Evolutionary conservation across 2,329 filamentous ascomycete species (phyloP).

Genomic region (Xylariomycetidae sp.): DNA sequence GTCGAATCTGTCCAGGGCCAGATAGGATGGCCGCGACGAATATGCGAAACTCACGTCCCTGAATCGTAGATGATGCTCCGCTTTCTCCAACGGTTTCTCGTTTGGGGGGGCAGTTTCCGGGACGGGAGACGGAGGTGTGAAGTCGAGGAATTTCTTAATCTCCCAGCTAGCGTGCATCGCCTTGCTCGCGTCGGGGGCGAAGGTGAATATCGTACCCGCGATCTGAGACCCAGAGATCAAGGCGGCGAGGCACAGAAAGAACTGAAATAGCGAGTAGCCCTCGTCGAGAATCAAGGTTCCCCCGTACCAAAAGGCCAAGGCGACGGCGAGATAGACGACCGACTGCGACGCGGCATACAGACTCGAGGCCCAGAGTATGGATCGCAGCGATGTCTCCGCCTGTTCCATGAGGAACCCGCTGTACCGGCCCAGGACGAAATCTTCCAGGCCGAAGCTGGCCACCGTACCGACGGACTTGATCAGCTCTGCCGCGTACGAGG

Average conservation of each 20-base stretch:
- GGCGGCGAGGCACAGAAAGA: constrained; percentile 55
- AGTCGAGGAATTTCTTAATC: constrained; percentile 21
- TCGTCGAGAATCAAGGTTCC: constrained; percentile 46
- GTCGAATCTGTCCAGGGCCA: constrained; percentile 48
- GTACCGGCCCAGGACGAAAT: background rate
- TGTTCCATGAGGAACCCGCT: constrained; percentile 2
- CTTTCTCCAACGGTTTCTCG: background rate
- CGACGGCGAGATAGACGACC: constrained; percentile 46
- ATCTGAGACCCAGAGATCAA: constrained; percentile 60
- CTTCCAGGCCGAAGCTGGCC: constrained; percentile 1
- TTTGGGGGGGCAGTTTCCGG: background rate
- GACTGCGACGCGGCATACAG: constrained; percentile 1
- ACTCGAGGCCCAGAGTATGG: background rate
- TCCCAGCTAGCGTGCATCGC: constrained; percentile 32
- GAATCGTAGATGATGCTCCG: constrained; percentile 41
- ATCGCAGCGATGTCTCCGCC: background rate
- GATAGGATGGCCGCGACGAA: constrained; percentile 38
- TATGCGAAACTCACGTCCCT: constrained; percentile 52
- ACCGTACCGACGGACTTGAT: background rate
- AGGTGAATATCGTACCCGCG: constrained; percentile 60
- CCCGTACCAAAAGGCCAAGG: constrained; percentile 62
- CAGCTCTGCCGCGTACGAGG: constrained; percentile 6
- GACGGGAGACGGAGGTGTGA: constrained; percentile 34
- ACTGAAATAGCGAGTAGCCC: constrained; percentile 39
- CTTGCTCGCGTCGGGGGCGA: constrained; percentile 56